phyloP scores from a whole-genome alignment of 345 rosid species.

The Cardamine chenopodiifolia region DNA sequence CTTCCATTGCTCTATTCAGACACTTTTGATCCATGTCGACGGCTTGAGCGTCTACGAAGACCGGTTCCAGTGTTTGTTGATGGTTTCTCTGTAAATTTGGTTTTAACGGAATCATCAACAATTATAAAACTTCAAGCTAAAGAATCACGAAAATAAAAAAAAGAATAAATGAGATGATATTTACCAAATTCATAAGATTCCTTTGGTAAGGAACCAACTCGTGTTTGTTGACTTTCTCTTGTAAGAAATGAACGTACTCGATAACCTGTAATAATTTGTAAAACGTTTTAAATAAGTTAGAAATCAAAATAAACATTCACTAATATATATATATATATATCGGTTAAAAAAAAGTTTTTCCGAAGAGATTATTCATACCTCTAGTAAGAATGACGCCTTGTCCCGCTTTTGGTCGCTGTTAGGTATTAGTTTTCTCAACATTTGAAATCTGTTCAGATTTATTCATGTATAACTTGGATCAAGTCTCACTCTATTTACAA shows the following conservation, averaged over 20 bases:
- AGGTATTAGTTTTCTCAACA: constrained; percentile 74
- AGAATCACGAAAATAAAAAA: neutral
- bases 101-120: neutral
- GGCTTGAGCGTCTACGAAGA: constrained; percentile 4
- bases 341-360: neutral
- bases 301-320: neutral
- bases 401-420: constrained; percentile 84
- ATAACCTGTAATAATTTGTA: constrained; percentile 62
- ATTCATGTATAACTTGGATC: constrained; percentile 12
- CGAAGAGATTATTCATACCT: constrained; percentile 49
- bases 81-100: constrained; percentile 48
- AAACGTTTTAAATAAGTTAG: neutral
- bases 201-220: constrained; percentile 69
- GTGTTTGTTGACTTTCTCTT: constrained; percentile 66
- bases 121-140: neutral
- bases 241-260: constrained; percentile 80
- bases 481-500: neutral
- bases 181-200: constrained; percentile 67
- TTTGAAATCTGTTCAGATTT: constrained; percentile 72
- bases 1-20: constrained; percentile 42
- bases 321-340: too few relatives aligned
- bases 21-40: constrained; percentile 43
- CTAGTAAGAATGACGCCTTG: constrained; percentile 85
- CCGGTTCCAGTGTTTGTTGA: constrained; percentile 47
- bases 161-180: neutral